Conservation (phyloP, 306 rosid species). For the Hippophae rhamnoides region DNA sequence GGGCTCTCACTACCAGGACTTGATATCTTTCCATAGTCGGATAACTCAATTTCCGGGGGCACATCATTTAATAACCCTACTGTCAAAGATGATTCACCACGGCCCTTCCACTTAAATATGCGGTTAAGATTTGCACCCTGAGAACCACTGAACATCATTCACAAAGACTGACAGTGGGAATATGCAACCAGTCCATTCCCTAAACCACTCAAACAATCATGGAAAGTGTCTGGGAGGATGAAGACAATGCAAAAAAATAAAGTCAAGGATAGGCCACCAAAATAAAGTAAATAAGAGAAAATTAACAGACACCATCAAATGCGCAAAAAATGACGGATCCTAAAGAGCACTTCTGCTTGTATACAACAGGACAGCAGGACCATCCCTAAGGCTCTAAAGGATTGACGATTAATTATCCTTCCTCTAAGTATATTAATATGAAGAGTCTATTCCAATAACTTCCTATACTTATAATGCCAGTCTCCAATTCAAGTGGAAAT, state of each 20-base stretch:
- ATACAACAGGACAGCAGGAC: too few relatives aligned
- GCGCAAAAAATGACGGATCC: too few relatives aligned
- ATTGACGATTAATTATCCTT: too few relatives aligned
- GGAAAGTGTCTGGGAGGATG: constrained; percentile 22
- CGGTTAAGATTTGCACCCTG: constrained; percentile 29
- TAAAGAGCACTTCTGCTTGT: too few relatives aligned
- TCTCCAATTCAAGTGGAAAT: neutral
- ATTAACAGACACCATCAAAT: too few relatives aligned
- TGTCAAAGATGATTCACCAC: constrained; percentile 48
- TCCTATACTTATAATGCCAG: too few relatives aligned
- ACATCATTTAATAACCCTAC: constrained; percentile 47
- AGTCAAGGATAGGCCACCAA: neutral
- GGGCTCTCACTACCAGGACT: constrained; percentile 84
- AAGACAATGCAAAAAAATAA: constrained; percentile 7
- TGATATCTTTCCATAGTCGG: constrained; percentile 48
- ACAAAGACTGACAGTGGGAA: constrained; percentile 40
- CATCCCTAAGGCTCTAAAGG: too few relatives aligned
- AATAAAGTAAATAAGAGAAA: too few relatives aligned
- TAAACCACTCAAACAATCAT: constrained; percentile 24
- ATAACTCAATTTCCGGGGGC: constrained; percentile 66
- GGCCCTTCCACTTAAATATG: constrained; percentile 50
- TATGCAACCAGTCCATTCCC: constrained; percentile 64
- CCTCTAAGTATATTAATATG: too few relatives aligned
- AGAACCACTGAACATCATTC: constrained; percentile 74
- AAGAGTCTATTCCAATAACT: too few relatives aligned